Evolutionary conservation across 352 stramenopile genomes (phyloP), one percentile per base, ranked within the genome.

Genomic region (Globisporangium paroecandrum): DNA sequence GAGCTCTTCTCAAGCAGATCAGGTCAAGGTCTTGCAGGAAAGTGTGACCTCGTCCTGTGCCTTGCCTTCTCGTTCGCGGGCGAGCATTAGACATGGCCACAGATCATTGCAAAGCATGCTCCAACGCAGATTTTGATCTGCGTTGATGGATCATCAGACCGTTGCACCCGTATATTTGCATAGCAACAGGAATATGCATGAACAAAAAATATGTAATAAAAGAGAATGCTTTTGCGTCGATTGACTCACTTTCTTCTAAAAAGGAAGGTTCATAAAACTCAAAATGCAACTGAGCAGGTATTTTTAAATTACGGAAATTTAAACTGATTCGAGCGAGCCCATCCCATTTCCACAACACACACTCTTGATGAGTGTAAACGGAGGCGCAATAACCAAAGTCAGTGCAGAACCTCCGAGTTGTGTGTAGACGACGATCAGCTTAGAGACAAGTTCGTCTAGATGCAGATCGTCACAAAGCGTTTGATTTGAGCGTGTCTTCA

Each of bases 291-390:
- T 22, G 9, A 18, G 10, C 4, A 49, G 41, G 5, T 4, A 22
- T n/a, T 47, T n/a, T 10, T 49, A 49, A 20, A 49, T 12, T 7
- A 49, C 43, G 43, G 15, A 22, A 49, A 49, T 49, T n/a, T 49
- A 22, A 47, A 47, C 4, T n/a, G 41, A n/a, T 18, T 47, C 15
- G 41, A 47, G 7, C 1, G 15, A n/a, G 5, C 13, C 13, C 41
- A 47, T 47, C 41, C 15, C 41, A 18, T 18, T 3, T 46, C 4
- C 29, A 32, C 29, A 32, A 47, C 41, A 47, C 15, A 47, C 41
- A n/a, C 41, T 47, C 38, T 47, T 47, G 41, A 49, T 49, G 43
- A 49, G 43, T 49, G 43, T 49, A 49, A 49, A 49, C 43, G 43
- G 18, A 22, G 8, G 18, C 8, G 18, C 43, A 49, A 9, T 49